Base-by-base conservation (phyloP, 192 early-diverging fungal species). In the Thamnidium elegans region DNA sequence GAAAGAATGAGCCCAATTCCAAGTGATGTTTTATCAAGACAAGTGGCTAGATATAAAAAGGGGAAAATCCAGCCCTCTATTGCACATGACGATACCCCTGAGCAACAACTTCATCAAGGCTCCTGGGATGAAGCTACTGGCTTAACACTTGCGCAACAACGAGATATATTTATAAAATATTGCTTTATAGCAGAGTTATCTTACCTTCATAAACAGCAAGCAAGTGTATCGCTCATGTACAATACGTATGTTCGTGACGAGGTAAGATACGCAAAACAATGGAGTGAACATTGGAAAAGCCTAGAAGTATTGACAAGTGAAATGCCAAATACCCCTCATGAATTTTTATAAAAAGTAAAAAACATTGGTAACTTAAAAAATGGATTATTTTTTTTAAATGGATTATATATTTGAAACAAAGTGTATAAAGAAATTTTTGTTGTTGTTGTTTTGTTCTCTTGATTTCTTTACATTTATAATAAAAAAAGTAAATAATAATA, bases 171-270 rank as follows among this genome's bases (percentile, higher is more conserved):
- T 52, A 56, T 86, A 43, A 81, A 82, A n/a, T 74, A 79, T 43
- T 86, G 84, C 31, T 51, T 84, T 19, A 79, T 79, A 70, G 65
- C 76, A 51, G 87, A 89, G 55, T 75, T 89, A 3, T 76, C 68
- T 0, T 81, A 76, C 60, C 80, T 77, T 31, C 87, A 89, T 65
- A 79, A 84, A 72, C 82, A 83, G 52, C 79, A 86, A 23, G 79
- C 75, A 0, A 73, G 74, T 55, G 67, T 87, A 15, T 81, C 83
- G 5, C 50, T 72, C 42, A 73, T 86, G 71, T 89, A 86, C 61
- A 86, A 87, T 62, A 73, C 64, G 39, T 86, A 78, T 78, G 80
- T 85, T 1, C 72, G 77, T 23, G 83, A 85, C 23, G 79, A 86
- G 68, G 78, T 84, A 50, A 79, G 80, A 61, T 75, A 80, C 17